Evolutionary conservation across 2,329 filamentous ascomycete genomes (phyloP), one percentile per base, ranked within the genome.

Genomic region (Monilinia fructicola): DNA sequence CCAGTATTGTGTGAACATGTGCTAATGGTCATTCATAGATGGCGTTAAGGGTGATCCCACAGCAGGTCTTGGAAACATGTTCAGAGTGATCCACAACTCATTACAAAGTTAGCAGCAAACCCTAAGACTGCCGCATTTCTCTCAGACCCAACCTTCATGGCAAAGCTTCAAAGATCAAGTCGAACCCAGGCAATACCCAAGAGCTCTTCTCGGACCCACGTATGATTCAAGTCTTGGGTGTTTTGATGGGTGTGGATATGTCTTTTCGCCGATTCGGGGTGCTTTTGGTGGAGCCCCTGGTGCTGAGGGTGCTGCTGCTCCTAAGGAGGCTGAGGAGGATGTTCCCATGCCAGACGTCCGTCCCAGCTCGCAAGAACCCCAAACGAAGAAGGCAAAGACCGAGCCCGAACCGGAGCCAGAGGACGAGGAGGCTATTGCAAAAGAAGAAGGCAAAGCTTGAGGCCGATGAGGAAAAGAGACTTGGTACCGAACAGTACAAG

Each of bases 401-500:
- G 81, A 84, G 65, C 81, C 82, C 14, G 80, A 80, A 73, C 84
- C 86, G 0, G 88, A 90, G 74, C 80, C 84, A 18, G 83, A 92
- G 75, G 92, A 96, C 72, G 93, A 97, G 75, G 95, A 98, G 78
- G 85, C 89, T 0, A 78, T 87, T 66, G 91, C 90, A 69, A 93
- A 93, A 93, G 80, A 91, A 91, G 81, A 91, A 95, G 83, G 92
- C 92, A 52, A 96, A 98, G 83, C 91, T 90, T 75, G 92, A 90
- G 70, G 95, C 93, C 54, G 95, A 99, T 74, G 91, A 93, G 78
- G 91, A 97, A 81, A 99, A 99, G 87, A 91, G 89, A 40, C 83
- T 96, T 67, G 95, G 95, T 67, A 99, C 94, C 18, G 92, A 95
- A 73, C 89, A 90, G 78, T 99, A 99, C 85, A 99, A 99, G 89